These are phyloP conservation scores for Globisporangium echinulatum DNA, from an alignment of 352 stramenopile species.

Conservation along the genomic window DNA sequence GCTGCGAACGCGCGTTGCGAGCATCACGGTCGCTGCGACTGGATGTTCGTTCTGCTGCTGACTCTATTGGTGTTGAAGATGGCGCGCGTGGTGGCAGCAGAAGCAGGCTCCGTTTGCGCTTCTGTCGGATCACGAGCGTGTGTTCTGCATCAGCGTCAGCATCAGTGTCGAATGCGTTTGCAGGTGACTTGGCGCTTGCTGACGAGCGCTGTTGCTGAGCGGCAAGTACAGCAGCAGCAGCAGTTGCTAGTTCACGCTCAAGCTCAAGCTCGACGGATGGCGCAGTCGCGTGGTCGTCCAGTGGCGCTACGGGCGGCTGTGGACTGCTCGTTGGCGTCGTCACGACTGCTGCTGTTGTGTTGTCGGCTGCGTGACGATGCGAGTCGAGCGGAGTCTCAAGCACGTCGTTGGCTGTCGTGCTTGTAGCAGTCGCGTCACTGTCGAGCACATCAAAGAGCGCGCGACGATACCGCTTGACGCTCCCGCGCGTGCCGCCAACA, in stretches of 20 bases:
- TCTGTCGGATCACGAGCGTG: conserved; percentile 20
- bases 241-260: not conserved
- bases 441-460: not conserved
- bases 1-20: not conserved
- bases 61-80: not conserved
- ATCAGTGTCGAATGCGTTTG: not conserved
- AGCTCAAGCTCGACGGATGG: no score
- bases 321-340: conserved; percentile 2
- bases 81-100: not conserved
- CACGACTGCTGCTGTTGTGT: not conserved
- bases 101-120: conserved; percentile 17
- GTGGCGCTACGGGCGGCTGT: no score
- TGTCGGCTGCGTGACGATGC: not conserved
- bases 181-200: not conserved
- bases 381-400: no score
- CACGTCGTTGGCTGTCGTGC: not conserved
- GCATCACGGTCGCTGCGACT: no score
- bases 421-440: not conserved
- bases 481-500: not conserved
- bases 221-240: not conserved
- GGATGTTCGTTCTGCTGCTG: no score
- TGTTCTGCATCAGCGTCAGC: not conserved
- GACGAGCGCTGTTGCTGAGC: not conserved
- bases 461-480: conserved; percentile 2
- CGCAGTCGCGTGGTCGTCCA: not conserved